Base-by-base conservation (phyloP, 148 eudicot genomes). In the Amaranthus palmeri region DNA sequence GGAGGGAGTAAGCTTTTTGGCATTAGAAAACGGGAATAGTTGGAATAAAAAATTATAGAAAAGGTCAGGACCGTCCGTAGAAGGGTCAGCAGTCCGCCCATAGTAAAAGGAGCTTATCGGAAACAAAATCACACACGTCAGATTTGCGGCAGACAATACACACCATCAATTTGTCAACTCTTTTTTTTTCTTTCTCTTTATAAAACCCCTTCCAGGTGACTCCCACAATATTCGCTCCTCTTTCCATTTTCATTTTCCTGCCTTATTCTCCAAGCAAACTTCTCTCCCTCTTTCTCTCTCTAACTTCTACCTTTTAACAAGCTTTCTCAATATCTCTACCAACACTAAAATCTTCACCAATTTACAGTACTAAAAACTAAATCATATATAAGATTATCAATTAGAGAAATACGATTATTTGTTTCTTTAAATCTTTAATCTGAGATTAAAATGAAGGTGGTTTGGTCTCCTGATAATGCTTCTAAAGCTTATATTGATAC, bases 391-490 rank as follows among this genome's bases (percentile, higher is more conserved):
- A 25, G 36, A 25, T 25, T 25, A 25, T 25, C 36, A 25, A 25
- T 25, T 2, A 25, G 36, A 25, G 36, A n/a, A n/a, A n/a, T n/a
- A n/a, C n/a, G 36, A 25, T 25, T 25, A 25, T 25, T 25, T 25
- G 36, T 25, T 25, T 25, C 36, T 25, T 25, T 25, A 25, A 25
- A 25, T 25, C 36, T 25, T 25, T 25, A 25, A 25, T 25, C 36
- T 25, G 2, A 10, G 14, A 9, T 41, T 4, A 66, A 65, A 50
- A 92, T 92, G 97, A 88, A 92, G 90, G 80, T 90, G 11, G 91
- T 90, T 77, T 90, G 97, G 96, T 86, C 84, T 50, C 88, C 93
- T 17, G 97, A 92, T 49, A 81, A 78, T 46, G 97, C 97, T 17
- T 80, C 88, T 12, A 88, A 90, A 75, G 93, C 96, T 74, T 90